phyloP scores from a whole-genome alignment of 495 filamentous ascomycete genomes.

The Lasiosphaeris hirsuta region DNA sequence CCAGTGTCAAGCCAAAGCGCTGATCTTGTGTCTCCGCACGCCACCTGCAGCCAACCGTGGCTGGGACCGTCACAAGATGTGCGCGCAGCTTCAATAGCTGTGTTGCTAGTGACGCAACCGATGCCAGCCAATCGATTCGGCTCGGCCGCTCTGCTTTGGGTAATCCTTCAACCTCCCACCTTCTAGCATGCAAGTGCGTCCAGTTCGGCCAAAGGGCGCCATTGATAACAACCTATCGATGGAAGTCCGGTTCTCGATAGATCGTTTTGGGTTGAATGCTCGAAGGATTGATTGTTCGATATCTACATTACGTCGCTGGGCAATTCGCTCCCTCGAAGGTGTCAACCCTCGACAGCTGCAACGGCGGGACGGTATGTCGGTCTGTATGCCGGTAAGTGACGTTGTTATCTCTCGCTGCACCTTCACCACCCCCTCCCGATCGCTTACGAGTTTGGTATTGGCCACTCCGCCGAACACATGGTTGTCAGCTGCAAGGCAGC shows the following conservation, averaged over 20 bases:
- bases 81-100: neutral
- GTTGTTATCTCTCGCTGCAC: slow-evolving; percentile 11
- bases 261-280: slow-evolving; percentile 5
- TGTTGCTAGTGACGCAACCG: slow-evolving; percentile 2
- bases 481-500: slow-evolving; percentile 2
- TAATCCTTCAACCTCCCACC: slow-evolving; percentile 9
- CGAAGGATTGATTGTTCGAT: too few species aligned
- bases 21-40: neutral
- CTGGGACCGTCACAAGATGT: neutral
- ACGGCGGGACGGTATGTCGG: slow-evolving; percentile 3
- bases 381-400: slow-evolving; percentile 5
- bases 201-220: slow-evolving; percentile 10
- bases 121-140: slow-evolving; percentile 5
- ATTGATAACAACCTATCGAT: slow-evolving; percentile 9
- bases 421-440: neutral
- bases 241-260: neutral
- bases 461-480: neutral
- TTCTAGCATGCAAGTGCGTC: slow-evolving; percentile 14
- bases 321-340: too few species aligned
- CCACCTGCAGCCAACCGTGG: slow-evolving; percentile 4
- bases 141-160: slow-evolving; percentile 15
- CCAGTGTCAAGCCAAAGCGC: neutral
- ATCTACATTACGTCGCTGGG: too few species aligned
- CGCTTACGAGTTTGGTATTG: neutral
- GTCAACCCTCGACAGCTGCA: neutral